phyloP scores from a whole-genome alignment of 805 yeast genomes.

The Lipomyces orientalis region DNA sequence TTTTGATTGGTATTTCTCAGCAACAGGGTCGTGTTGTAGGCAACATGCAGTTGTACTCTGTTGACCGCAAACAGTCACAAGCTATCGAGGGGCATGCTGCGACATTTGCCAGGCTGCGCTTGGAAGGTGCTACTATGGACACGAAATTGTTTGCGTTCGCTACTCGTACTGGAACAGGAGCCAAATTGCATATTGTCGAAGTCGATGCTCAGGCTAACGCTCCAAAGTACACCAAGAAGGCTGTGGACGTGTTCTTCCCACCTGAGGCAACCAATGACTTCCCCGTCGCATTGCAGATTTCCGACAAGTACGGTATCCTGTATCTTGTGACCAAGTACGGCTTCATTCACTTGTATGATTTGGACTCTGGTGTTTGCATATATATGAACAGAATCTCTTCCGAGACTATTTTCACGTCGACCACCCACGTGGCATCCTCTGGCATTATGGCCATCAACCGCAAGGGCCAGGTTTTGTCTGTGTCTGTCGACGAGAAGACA shows the following conservation, averaged over 20 bases:
- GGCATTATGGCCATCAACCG: conserved; percentile 95
- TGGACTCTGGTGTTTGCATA: conserved; percentile 88
- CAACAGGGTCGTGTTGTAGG: conserved; percentile 95
- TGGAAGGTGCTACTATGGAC: conserved; percentile 73
- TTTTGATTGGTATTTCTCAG: conserved; percentile 92
- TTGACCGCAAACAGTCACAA: conserved; percentile 89
- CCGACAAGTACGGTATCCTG: conserved; percentile 82
- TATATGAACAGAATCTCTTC: conserved; percentile 96
- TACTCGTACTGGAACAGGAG: conserved; percentile 82
- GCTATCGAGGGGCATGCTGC: conserved; percentile 98
- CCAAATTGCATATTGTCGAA: conserved; percentile 89
- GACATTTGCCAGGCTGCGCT: conserved; percentile 74
- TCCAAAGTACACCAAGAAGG: conserved; percentile 86
- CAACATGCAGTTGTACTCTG: conserved; percentile 89
- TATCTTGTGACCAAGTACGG: conserved; percentile 95
- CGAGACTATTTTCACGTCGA: conserved; percentile 91
- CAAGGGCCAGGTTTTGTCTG: conserved; percentile 92
- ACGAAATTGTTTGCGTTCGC: conserved; percentile 93
- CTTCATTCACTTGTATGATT: conserved; percentile 92
- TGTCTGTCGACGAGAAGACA: conserved; percentile 82
- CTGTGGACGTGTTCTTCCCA: conserved; percentile 93
- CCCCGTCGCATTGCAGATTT: conserved; percentile 90
- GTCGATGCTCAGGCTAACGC: conserved; percentile 88
- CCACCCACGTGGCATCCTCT: conserved; percentile 68
- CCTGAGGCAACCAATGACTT: conserved; percentile 95